Conservation (phyloP, 257 asterid genomes). For the Solanum habrochaites region DNA sequence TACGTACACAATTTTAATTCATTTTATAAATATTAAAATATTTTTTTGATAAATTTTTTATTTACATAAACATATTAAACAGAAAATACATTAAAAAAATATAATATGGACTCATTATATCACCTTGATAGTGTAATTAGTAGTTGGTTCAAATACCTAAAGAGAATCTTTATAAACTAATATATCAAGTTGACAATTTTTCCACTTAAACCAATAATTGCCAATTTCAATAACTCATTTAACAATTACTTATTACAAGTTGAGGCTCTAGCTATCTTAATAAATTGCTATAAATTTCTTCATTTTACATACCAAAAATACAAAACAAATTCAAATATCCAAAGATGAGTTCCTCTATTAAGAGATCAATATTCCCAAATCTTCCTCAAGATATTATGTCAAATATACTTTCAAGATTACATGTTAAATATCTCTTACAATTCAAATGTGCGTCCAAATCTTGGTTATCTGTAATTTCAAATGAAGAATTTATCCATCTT, state of each 20-base stretch:
- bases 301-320: neutral
- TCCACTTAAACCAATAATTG: neutral
- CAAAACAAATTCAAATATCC: neutral
- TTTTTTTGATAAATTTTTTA: fast-evolving
- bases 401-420: neutral
- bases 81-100: too few relatives aligned
- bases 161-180: neutral
- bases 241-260: neutral
- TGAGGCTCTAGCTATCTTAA: neutral
- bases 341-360: neutral
- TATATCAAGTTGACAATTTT: neutral
- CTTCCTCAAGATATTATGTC: neutral
- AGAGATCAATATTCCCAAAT: neutral
- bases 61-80: neutral
- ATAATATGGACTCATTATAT: neutral
- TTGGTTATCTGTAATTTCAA: neutral
- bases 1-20: too few relatives aligned
- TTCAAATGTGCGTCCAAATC: neutral
- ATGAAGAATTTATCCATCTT: neutral
- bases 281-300: neutral
- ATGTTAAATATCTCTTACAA: neutral
- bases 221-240: neutral
- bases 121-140: neutral
- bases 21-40: too few relatives aligned
- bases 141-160: too few relatives aligned